Conservation (phyloP, 129 eudicot species). For the Saussurea involucrata region DNA sequence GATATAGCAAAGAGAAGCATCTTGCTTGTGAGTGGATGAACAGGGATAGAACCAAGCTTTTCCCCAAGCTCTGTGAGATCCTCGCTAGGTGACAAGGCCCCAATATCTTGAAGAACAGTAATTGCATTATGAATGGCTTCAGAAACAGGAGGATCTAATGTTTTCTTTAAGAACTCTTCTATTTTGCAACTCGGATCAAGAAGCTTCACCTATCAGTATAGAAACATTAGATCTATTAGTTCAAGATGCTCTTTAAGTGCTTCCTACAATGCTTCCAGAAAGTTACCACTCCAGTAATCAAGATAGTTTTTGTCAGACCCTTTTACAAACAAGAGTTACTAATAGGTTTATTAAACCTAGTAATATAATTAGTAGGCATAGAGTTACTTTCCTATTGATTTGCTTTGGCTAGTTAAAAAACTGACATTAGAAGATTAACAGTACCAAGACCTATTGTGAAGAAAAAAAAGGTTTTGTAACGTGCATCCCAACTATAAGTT, state of each 20-base stretch:
- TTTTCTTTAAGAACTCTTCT: constrained; percentile 70
- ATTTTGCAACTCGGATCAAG: constrained; percentile 71
- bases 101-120: constrained; percentile 78
- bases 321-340: too few relatives aligned
- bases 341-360: too few relatives aligned
- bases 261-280: too few relatives aligned
- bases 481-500: too few relatives aligned
- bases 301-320: too few relatives aligned
- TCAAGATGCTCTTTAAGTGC: not conserved
- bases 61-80: constrained; percentile 84
- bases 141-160: constrained; percentile 86
- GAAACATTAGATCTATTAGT: not conserved
- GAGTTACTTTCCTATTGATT: too few relatives aligned
- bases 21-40: constrained; percentile 94
- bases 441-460: too few relatives aligned
- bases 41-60: constrained; percentile 81
- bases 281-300: too few relatives aligned
- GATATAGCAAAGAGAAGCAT: constrained; percentile 83
- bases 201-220: constrained; percentile 65
- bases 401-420: too few relatives aligned
- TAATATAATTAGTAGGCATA: too few relatives aligned
- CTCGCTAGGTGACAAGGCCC: constrained; percentile 75
- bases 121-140: constrained; percentile 83
- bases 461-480: too few relatives aligned
- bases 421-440: too few relatives aligned